These are phyloP conservation scores for Cupressus sempervirens DNA, from an alignment of 75 land plant species.

Conservation along the genomic window DNA sequence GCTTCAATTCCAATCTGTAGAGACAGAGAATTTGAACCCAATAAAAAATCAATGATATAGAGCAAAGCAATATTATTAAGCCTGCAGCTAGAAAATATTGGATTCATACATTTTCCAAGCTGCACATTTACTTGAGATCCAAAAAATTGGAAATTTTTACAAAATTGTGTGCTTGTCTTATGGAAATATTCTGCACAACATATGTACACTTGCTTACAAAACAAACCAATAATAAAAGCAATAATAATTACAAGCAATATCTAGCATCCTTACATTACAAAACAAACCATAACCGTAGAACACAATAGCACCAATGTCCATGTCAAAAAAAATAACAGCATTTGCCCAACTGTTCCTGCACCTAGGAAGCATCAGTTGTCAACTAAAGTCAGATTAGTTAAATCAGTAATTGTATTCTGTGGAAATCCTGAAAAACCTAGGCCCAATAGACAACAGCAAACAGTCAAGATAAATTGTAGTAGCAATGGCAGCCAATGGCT, in stretches of 20 bases:
- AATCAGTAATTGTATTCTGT: not conserved
- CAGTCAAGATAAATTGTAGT: not conserved
- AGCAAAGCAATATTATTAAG: not conserved
- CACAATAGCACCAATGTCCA: not conserved
- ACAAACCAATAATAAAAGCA: no score
- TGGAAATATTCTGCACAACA: not conserved
- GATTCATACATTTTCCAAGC: not conserved
- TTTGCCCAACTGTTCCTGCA: not conserved
- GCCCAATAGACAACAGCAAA: not conserved
- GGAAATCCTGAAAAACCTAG: not conserved
- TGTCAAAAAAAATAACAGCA: not conserved
- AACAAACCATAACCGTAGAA: not conserved
- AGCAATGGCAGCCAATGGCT: not conserved
- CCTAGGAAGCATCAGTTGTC: not conserved
- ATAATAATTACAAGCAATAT: not conserved
- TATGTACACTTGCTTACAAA: not conserved
- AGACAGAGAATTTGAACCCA: conserved; percentile 5
- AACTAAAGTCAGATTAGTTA: not conserved
- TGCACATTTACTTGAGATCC: not conserved
- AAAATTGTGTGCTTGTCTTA: not conserved
- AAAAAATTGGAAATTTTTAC: not conserved
- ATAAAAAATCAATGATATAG: not conserved
- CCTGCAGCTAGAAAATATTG: not conserved
- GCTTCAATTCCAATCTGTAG: conserved; percentile 19
- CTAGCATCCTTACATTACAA: not conserved